Conservation (phyloP, 495 filamentous ascomycete genomes). For the Penicillium paxilli region DNA sequence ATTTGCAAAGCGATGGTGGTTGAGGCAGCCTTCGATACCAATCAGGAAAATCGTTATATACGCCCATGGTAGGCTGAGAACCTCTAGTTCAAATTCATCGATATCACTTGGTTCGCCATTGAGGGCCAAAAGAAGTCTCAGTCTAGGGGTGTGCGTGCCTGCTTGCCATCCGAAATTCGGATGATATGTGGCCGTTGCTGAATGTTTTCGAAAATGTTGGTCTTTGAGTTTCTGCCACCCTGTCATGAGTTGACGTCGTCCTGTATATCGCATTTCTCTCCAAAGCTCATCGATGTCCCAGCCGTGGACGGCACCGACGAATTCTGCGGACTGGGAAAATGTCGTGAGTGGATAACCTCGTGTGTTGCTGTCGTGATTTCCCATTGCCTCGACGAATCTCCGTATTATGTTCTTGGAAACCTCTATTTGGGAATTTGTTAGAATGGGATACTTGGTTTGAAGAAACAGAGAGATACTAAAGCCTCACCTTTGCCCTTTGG, state of each 20-base stretch:
- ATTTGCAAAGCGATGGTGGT: constrained; percentile 51
- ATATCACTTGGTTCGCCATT: constrained; percentile 50
- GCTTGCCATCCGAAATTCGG: constrained; percentile 52
- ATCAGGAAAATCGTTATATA: constrained; percentile 52
- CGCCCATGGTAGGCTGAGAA: constrained; percentile 46
- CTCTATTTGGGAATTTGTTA: constrained; percentile 23
- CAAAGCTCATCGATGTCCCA: constrained; percentile 38
- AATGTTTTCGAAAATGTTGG: constrained; percentile 48
- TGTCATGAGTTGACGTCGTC: constrained; percentile 44
- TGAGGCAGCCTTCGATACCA: constrained; percentile 48
- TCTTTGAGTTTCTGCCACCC: constrained; percentile 53
- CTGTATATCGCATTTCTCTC: constrained; percentile 24
- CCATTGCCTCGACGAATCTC: constrained; percentile 45
- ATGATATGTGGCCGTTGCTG: constrained; percentile 44
- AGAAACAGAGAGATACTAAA: no score
- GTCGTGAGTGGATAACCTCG: constrained; percentile 44
- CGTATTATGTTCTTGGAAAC: constrained; percentile 43
- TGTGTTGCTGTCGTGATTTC: constrained; percentile 40
- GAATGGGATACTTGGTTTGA: background rate
- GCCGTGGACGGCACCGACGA: constrained; percentile 41
- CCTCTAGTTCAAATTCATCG: constrained; percentile 51
- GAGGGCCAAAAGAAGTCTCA: constrained; percentile 43
- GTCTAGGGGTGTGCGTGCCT: constrained; percentile 43
- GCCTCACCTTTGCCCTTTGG: constrained; percentile 46
- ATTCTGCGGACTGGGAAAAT: constrained; percentile 35